These are phyloP conservation scores for Papiliotrema fonsecae DNA, from an alignment of 1,284 basidiomycete species.

Conservation along the genomic window DNA sequence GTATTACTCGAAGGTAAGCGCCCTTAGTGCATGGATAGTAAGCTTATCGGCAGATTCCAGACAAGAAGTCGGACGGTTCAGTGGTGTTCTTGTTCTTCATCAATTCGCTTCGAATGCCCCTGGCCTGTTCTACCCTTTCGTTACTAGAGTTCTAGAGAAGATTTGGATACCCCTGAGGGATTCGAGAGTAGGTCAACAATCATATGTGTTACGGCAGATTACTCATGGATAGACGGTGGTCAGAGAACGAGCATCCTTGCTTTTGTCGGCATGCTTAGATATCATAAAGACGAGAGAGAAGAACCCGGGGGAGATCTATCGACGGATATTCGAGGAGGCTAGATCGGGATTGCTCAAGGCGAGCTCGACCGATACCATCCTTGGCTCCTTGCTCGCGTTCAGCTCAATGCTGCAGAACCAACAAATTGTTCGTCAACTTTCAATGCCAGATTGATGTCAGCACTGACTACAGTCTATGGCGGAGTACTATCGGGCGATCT, in stretches of 20 bases:
- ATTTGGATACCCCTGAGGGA: conserved; percentile 85
- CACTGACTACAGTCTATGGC: conserved; percentile 71
- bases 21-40: neutral
- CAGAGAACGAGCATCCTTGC: conserved; percentile 83
- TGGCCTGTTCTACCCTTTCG: conserved; percentile 78
- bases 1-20: conserved; percentile 43
- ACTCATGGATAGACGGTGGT: conserved; percentile 54
- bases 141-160: conserved; percentile 80
- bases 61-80: conserved; percentile 46
- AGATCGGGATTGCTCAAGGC: conserved; percentile 76
- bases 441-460: conserved; percentile 13
- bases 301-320: conserved; percentile 54
- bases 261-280: conserved; percentile 81
- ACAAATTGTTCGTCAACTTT: conserved; percentile 63
- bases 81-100: conserved; percentile 67
- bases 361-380: conserved; percentile 70
- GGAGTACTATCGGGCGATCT: conserved; percentile 80
- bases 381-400: conserved; percentile 89
- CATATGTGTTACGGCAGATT: neutral
- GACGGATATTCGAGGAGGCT: conserved; percentile 81
- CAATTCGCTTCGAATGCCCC: conserved; percentile 84
- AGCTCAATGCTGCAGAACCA: conserved; percentile 88
- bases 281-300: conserved; percentile 61
- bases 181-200: conserved; percentile 59
- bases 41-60: conserved; percentile 28